Base-by-base conservation (phyloP, 192 early-diverging fungal species). In the Podila epicladia region DNA sequence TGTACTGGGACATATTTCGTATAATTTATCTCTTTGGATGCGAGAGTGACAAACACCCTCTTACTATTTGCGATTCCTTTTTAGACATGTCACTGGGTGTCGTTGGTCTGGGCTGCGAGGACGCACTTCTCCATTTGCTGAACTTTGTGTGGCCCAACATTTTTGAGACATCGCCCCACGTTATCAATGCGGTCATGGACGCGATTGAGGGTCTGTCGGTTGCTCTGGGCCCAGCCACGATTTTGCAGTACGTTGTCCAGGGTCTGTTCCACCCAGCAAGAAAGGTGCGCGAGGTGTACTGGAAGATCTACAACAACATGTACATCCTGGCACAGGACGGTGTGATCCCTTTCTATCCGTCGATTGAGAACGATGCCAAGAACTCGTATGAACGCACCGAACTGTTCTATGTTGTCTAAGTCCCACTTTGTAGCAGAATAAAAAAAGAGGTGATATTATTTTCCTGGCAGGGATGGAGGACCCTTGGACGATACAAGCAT, bases 131-230 rank as follows among this genome's bases (percentile, higher is more conserved):
- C 31, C 98, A 99, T 65, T 82, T 99, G 82, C 90, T 99, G 48
- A 99, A 99, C 77, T 92, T 89, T 68, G 92, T 99, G 24, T 99
- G 97, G 97, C 98, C 98, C 20, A 99, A 99, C 78, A 97, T 99
- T 66, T 99, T 99, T 82, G 98, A 99, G 80, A 92, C 91, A 55
- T 90, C 90, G 64, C 98, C 98, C 49, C 98, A 99, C 83, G 95
- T 98, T 11, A 98, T 99, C 80, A 97, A 96, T 82, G 95, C 97
- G 8, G 98, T 99, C 6, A 94, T 98, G 86, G 97, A 98, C 67
- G 96, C 97, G 24, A 93, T 99, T 51, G 98, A 99, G 72, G 97
- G 95, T 35, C 85, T 96, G 50, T 90, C 97, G 13, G 90, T 99
- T 9, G 95, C 95, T 5, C 72, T 99, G 29, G 98, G 98, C 0